Evolutionary conservation across 768 basidiomycete species (phyloP), one percentile per base, ranked within the genome.

Genomic region (Rhodotorula paludigena): DNA sequence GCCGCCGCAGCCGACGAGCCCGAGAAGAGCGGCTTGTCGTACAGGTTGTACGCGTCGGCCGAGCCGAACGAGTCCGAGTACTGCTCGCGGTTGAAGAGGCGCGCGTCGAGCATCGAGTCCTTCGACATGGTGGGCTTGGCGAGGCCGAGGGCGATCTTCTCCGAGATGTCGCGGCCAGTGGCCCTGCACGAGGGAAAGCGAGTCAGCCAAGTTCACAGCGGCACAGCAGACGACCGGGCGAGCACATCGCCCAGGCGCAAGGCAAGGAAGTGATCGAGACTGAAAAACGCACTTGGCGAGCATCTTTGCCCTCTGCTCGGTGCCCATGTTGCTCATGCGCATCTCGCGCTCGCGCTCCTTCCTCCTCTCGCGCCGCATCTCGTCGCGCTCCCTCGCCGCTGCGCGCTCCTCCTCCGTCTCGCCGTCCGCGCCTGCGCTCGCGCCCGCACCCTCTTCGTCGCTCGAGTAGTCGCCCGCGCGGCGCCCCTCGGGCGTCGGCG

Each of bases 281-380:
- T 14, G n/a, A 28, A 21, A 11, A 20, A 78, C 80, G 61, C 64
- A 81, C 81, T 89, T 86, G 30, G 94, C 92, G 66, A 98, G 82
- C 84, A 90, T 86, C 82, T 96, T 97, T 45, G 96, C 92, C 23
- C 96, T 84, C 76, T 92, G 90, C 79, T 98, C 96, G 36, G 88
- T 85, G 33, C 96, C 96, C 96, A 99, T 99, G 76, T 98, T 96
- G 79, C 84, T 92, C 92, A 98, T 94, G 67, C 96, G 83, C 89
- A 99, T 85, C 80, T 99, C 94, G 45, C 93, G 86, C 81, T 98
- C 93, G 36, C 96, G 86, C 77, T 98, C 92, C 68, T 87, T 84
- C 74, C 89, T 83, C 82, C 97, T 92, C 82, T 98, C 93, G 53
- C 84, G 81, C 64, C 96, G 84, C 86, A 96, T 92, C 73, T 87